Evolutionary conservation across 805 yeast genomes (phyloP), one percentile per base, ranked within the genome.

Genomic region (Pichia thaimueangensis): DNA sequence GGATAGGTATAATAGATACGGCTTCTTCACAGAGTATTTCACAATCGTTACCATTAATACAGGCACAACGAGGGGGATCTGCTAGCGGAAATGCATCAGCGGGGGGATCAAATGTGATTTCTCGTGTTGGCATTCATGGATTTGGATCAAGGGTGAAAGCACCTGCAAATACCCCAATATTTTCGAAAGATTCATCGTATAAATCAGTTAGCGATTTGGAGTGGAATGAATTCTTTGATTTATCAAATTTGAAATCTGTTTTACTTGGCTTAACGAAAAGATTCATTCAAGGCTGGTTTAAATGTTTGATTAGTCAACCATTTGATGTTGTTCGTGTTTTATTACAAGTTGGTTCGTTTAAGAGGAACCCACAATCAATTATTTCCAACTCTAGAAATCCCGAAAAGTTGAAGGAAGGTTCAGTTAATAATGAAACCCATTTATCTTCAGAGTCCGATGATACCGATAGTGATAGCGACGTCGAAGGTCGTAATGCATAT

Each of bases 301-400:
- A 78, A 46, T 77, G 81, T 35, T 60, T 87, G 25, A 57, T 85
- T 8, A 74, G 86, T 16, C 97, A 93, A 62, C 97, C 98, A 2
- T 81, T 89, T 60, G 97, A 91, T 52, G 82, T 86, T 15, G 76
- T 85, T 5, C 71, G 91, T 42, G 69, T 86, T 50, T 68, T 89
- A 22, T 63, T 88, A 43, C 97, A 93, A 60, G 82, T 86, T 12
- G 95, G 95, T 4, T 75, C 73, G 25, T 80, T 82, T 56, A 57
- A 58, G 19, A 60, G 64, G 22, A 53, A 19, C 39, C 29, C 3
- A 33, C 11, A 16, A 15, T 17, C 11, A 24, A n/a, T n/a, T n/a
- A n/a, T n/a, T n/a, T n/a, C n/a, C n/a, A n/a, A n/a, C n/a, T 12
- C 12, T 11, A 9, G 15, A 28, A 33, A 20, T 16, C 34, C 25